These are phyloP conservation scores for Ustilago curta DNA, from an alignment of 1,284 basidiomycete genomes.

Conservation along the genomic window DNA sequence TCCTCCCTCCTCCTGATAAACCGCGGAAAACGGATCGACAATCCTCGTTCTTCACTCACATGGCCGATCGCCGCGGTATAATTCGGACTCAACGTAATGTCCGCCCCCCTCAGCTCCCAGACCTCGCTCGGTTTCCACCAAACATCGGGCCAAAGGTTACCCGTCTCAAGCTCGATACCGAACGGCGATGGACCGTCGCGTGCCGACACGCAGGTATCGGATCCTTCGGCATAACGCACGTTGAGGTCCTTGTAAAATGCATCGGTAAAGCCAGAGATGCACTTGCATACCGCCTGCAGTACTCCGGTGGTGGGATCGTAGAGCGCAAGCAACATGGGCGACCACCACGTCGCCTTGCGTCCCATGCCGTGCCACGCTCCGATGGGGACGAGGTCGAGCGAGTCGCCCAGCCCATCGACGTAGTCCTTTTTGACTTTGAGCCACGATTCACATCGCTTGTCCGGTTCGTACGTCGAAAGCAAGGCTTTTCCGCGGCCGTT, in stretches of 20 bases:
- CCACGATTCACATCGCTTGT: slow-evolving; percentile 71
- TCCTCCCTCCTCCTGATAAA: slow-evolving; percentile 67
- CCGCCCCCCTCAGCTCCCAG: slow-evolving; percentile 79
- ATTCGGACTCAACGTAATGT: slow-evolving; percentile 85
- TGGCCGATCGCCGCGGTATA: slow-evolving; percentile 83
- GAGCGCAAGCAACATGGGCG: slow-evolving; percentile 82
- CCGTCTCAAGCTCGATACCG: slow-evolving; percentile 51
- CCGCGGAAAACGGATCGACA: slow-evolving; percentile 70
- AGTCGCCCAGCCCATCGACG: slow-evolving; percentile 75
- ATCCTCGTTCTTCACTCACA: slow-evolving; percentile 75
- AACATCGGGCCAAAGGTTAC: slow-evolving; percentile 81
- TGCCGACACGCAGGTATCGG: slow-evolving; percentile 36
- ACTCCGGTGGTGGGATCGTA: slow-evolving; percentile 80
- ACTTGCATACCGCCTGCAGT: slow-evolving; percentile 72
- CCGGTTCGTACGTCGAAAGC: slow-evolving; percentile 88
- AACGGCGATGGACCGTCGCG: slow-evolving; percentile 24
- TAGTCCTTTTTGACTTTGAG: slow-evolving; percentile 79
- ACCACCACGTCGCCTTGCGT: slow-evolving; percentile 93
- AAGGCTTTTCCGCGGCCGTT: slow-evolving; percentile 76
- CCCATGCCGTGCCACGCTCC: slow-evolving; percentile 89
- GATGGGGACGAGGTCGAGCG: slow-evolving; percentile 63
- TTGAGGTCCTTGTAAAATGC: slow-evolving; percentile 77
- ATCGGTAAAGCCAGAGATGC: slow-evolving; percentile 83
- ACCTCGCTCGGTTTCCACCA: slow-evolving; percentile 82
- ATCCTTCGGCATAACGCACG: slow-evolving; percentile 40